Evolutionary conservation across 2,329 filamentous ascomycete genomes (phyloP), one percentile per base, ranked within the genome.

Genomic region (Aspergillus awamori): DNA sequence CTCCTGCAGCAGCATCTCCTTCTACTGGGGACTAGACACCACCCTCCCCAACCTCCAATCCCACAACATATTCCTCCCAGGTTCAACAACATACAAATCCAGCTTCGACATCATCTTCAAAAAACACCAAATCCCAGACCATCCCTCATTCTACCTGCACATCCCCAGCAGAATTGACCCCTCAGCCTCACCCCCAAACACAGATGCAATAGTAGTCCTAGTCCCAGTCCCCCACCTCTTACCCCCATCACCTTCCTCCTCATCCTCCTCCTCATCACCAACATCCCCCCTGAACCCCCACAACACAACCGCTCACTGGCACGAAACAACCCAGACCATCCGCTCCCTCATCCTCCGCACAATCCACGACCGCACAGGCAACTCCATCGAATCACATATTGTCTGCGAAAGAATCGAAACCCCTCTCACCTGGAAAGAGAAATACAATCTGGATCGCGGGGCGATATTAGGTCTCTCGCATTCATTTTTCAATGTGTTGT

Each of bases 51-150:
- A 89, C 72, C 82, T 93, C 2, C 80, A 83, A 17, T 85, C 87
- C 0, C 90, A 93, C 77, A 93, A 92, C 73, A 90, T 92, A 68
- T 93, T 93, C 78, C 83, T 92, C 6, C 11, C 33, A 1, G 10
- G 4, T 2, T 89, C 89, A 2, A 86, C 91, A 67, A 82, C 89
- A 65, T 93, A 91, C 73, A 82, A 82, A 54, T 87, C 89, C 67
- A 88, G 84, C n/a, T 92, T 92, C 69, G 89, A 92, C 73, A 83
- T 84, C 61, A 92, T 92, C 61, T 92, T 93, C 81, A 86, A 89
- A 65, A 79, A 85, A 30, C 87, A 91, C 62, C 77, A 82, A 2
- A 85, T 92, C 8, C 90, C 90, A 1, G 74, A 82, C 1, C 82
- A 91, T 61, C 89, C 89, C 0, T 89, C 85, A 59, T 93, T 92